Evolutionary conservation across 2,329 filamentous ascomycete genomes (phyloP).

Genomic region (Amesomyces nigricolor): DNA sequence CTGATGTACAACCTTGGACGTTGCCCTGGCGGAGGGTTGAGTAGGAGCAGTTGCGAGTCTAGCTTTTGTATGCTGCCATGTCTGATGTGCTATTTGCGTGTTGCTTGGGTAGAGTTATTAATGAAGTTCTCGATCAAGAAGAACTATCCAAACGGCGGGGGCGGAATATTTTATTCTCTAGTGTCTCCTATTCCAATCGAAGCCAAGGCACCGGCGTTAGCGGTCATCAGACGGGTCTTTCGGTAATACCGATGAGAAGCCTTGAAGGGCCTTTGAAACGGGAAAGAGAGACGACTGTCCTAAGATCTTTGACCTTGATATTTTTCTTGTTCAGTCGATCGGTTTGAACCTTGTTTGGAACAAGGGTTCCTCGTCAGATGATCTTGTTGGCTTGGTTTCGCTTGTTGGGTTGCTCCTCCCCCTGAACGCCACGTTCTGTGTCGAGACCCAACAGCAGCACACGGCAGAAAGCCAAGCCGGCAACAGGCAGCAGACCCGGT

Average conservation of each 20-base stretch:
- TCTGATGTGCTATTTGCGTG: no score
- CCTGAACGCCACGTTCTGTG: background rate
- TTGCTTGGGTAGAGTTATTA: no score
- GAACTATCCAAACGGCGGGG: background rate
- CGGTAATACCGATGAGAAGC: conserved; percentile 2
- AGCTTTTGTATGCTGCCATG: no score
- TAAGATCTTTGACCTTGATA: background rate
- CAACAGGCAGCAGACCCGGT: no score
- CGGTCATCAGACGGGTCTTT: background rate
- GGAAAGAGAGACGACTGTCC: background rate
- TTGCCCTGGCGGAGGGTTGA: no score
- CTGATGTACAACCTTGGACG: no score
- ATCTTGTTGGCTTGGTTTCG: background rate
- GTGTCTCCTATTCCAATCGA: no score
- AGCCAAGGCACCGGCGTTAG: background rate
- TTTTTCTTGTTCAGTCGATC: background rate
- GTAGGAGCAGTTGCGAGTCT: no score
- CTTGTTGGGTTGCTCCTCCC: background rate
- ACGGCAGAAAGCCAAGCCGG: background rate
- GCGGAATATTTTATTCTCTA: background rate
- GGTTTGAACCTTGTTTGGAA: background rate
- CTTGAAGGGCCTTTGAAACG: background rate
- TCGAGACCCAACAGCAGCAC: background rate
- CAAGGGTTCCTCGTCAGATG: background rate
- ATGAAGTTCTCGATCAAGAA: no score